Evolutionary conservation across 2,329 filamentous ascomycete species (phyloP), one percentile per base, ranked within the genome.

Genomic region (Leptosphaerulina australis): DNA sequence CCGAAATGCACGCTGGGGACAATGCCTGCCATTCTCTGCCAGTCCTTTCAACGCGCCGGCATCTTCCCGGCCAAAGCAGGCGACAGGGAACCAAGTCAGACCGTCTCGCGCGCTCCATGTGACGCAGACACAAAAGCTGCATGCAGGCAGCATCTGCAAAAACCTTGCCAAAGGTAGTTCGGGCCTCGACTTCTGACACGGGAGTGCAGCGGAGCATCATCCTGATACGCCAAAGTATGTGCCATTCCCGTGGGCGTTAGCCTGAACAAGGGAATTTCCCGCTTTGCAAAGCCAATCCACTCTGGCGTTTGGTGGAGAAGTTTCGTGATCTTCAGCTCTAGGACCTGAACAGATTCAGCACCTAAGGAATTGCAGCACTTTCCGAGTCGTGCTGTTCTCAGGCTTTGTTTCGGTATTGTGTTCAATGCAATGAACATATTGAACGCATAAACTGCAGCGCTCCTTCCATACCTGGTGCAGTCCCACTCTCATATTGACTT

Each of bases 161-260:
- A 12, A 25, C 34, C 18, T 43, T 49, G 43, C 47, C 55, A 21
- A 39, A 38, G 22, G 44, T 44, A 54, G 43, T 17, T 50, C 40
- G 52, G 54, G 52, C 40, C 44, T 51, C 50, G 39, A 50, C 30
- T 44, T 50, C 55, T 58, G 39, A 50, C 50, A 57, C 50, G 44
- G 50, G 38, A 58, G 48, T 37, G 35, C 24, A 35, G 35, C 53
- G 59, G 55, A 40, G 36, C 25, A 34, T 22, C 26, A 20, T 6
- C 59, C 40, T 21, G 15, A 49, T 45, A 8, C 29, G 45, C 44
- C 53, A 46, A 55, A 40, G 43, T 18, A 29, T 41, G 17, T 44
- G 28, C 49, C 45, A 34, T 38, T 40, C 41, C 48, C 40, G 52
- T 53, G 50, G 44, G 39, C 58, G 33, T 44, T 59, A 53, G 33